These are phyloP conservation scores for Russula lepida DNA, from an alignment of 768 basidiomycete species.

Conservation along the genomic window DNA sequence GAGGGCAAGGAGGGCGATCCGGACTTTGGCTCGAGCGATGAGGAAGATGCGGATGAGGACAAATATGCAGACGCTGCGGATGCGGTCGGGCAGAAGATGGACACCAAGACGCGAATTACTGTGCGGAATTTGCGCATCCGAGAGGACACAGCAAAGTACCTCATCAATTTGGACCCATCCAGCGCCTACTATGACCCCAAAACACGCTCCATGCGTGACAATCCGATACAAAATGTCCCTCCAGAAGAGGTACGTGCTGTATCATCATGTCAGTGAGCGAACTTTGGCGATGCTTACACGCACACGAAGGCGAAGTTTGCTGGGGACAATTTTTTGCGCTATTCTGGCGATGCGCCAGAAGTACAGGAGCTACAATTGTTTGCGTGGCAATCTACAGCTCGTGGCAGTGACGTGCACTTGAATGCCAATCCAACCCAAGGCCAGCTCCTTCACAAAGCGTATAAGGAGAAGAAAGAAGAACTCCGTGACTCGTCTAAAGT, in stretches of 20 bases:
- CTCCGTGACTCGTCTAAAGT: slow-evolving; percentile 82
- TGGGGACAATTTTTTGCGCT: slow-evolving; percentile 93
- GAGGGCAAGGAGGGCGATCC: slow-evolving; percentile 68
- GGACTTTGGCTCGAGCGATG: slow-evolving; percentile 94
- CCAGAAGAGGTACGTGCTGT: slow-evolving; percentile 73
- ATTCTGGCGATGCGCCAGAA: slow-evolving; percentile 86
- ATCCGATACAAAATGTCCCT: slow-evolving; percentile 65
- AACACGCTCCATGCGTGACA: slow-evolving; percentile 98
- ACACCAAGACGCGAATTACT: slow-evolving; percentile 96
- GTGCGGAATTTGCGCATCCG: slow-evolving; percentile 97
- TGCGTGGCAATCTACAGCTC: slow-evolving; percentile 91
- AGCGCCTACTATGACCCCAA: slow-evolving; percentile 99
- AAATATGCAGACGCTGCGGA: slow-evolving; percentile 98
- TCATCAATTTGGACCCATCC: slow-evolving; percentile 90
- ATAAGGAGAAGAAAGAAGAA: slow-evolving; percentile 85
- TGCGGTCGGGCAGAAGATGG: slow-evolving; percentile 95
- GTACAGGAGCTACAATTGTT: slow-evolving; percentile 91
- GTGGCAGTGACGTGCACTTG: slow-evolving; percentile 91
- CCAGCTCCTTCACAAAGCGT: slow-evolving; percentile 84
- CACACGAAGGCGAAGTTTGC: slow-evolving; percentile 71
- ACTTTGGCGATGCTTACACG: not conserved
- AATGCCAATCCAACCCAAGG: slow-evolving; percentile 97
- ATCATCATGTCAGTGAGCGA: slow-evolving; percentile 7
- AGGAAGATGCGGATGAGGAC: slow-evolving; percentile 94
- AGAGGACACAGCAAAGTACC: slow-evolving; percentile 98